Conservation (phyloP, 768 basidiomycete genomes). For the Suillus tomentosus region DNA sequence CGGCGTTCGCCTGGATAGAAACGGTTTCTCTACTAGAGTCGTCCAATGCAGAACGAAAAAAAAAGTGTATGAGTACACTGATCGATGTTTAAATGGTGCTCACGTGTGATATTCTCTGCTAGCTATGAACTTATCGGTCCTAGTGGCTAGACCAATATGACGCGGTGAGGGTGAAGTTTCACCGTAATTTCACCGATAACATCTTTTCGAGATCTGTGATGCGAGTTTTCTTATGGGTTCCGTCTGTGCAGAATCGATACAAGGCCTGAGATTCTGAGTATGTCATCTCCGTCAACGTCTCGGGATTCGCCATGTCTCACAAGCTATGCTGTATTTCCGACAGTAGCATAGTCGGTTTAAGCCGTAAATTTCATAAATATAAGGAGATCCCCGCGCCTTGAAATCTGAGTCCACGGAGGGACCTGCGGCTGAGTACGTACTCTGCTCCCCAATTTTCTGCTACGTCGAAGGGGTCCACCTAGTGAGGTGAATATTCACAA, state of each 20-base stretch:
- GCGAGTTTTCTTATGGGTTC: background rate
- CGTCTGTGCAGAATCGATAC: background rate
- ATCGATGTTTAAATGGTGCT: background rate
- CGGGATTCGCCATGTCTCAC: background rate
- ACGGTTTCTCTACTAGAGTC: background rate
- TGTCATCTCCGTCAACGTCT: background rate
- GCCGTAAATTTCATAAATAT: background rate
- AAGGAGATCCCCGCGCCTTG: background rate
- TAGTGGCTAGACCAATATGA: background rate
- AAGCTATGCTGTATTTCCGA: background rate
- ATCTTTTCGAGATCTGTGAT: background rate
- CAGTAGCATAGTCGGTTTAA: background rate
- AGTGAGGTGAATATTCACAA: background rate
- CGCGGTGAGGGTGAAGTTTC: background rate
- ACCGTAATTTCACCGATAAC: background rate
- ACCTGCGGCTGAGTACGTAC: background rate
- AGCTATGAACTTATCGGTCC: background rate
- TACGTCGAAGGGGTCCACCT: background rate
- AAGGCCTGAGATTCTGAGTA: background rate
- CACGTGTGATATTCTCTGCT: background rate
- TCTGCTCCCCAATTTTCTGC: background rate
- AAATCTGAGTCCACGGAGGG: background rate
- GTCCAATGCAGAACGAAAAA: background rate
- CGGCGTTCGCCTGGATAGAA: background rate
- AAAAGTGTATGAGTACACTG: background rate